A percentile compares a stretch with the other conserved stretches of the same genome.
These are phyloP conservation scores for Oryza glumipatula DNA, from an alignment of 176 grass and related monocot genomes.

Conservation along the genomic window DNA sequence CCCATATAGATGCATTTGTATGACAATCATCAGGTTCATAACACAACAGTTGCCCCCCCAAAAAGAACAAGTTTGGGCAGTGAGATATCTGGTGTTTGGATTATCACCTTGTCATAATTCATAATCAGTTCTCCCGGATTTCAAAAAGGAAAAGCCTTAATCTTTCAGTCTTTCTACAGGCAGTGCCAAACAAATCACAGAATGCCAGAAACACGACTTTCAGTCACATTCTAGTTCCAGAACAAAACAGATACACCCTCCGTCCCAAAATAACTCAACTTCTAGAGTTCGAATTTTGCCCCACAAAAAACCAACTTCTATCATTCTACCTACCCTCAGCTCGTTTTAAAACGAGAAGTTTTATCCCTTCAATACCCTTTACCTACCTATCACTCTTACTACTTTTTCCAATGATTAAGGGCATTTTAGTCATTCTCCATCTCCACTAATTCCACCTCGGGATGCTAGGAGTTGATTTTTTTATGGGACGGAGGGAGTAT, in stretches of 20 bases:
- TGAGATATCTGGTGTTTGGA: neutral
- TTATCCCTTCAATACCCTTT: no score
- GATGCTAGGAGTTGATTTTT: no score
- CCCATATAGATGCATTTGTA: neutral
- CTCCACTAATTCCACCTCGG: no score
- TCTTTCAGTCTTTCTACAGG: neutral
- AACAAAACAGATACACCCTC: neutral
- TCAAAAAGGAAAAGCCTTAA: neutral
- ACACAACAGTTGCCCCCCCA: neutral
- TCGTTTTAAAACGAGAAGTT: no score
- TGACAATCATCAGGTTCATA: neutral
- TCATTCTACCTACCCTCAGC: no score
- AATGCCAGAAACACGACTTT: neutral
- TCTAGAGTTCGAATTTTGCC: no score
- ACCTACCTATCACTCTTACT: no score
- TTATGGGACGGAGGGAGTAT: no score
- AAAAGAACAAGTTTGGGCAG: neutral
- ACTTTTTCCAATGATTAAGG: no score
- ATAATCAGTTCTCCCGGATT: neutral
- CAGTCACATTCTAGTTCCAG: neutral
- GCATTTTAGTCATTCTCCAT: no score
- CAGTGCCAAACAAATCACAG: neutral
- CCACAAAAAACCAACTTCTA: no score
- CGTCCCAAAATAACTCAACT: no score
- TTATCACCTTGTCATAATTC: neutral